Conservation (phyloP, 768 basidiomycete genomes). For the Cystobasidium ongulense region DNA sequence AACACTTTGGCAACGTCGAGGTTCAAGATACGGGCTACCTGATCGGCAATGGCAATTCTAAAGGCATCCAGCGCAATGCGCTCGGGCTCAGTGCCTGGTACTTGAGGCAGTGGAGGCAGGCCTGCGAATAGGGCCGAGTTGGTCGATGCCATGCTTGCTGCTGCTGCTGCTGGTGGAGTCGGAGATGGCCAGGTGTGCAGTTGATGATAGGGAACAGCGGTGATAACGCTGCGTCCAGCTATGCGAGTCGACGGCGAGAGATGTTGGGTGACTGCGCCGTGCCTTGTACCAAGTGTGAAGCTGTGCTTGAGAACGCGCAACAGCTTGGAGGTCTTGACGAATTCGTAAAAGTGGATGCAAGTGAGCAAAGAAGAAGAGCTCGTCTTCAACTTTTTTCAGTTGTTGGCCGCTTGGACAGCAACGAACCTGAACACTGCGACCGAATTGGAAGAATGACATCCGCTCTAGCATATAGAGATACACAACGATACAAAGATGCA, state of each 20-base stretch:
- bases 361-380: background rate
- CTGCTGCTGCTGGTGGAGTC: background rate
- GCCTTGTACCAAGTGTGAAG: background rate
- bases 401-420: background rate
- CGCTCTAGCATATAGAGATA: background rate
- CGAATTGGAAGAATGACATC: background rate
- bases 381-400: background rate
- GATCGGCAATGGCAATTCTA: slow-evolving; percentile 68
- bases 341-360: background rate
- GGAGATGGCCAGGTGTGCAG: background rate
- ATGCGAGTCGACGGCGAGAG: background rate
- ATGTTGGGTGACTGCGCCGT: background rate
- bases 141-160: background rate
- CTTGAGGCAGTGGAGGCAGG: slow-evolving; percentile 43
- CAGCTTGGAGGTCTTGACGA: background rate
- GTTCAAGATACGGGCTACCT: slow-evolving; percentile 50
- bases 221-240: background rate
- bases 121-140: slow-evolving; percentile 20
- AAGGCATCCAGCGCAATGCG: slow-evolving; percentile 66
- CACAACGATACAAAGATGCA: background rate
- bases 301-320: slow-evolving; percentile 8
- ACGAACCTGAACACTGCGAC: background rate
- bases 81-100: slow-evolving; percentile 55
- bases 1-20: slow-evolving; percentile 63
- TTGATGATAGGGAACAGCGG: background rate